Evolutionary conservation across 371 early-diverging fungal genomes (phyloP).

Genomic region (Smittium mucronatum): DNA sequence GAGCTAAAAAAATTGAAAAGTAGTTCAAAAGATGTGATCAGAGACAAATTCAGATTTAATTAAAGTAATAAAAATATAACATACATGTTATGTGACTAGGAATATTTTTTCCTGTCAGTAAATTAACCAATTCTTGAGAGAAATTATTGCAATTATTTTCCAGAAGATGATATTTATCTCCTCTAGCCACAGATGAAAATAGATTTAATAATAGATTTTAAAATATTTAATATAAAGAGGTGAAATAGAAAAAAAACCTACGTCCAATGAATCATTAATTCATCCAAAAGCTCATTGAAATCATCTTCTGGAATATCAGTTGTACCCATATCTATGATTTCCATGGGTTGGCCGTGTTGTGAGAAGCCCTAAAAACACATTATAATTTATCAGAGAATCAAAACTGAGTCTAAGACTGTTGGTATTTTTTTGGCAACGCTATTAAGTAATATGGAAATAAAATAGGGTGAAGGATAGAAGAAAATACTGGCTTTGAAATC

Average conservation of each 20-base stretch:
- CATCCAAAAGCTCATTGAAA: slow-evolving; percentile 60
- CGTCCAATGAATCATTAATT: slow-evolving; percentile 42
- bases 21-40: not conserved
- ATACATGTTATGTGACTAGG: slow-evolving; percentile 41
- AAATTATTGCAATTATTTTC: slow-evolving; percentile 84
- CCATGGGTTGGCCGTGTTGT: slow-evolving; percentile 55
- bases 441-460: not conserved
- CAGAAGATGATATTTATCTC: slow-evolving; percentile 75
- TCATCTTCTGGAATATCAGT: slow-evolving; percentile 69
- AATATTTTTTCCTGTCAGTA: slow-evolving; percentile 62
- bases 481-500: slow-evolving; percentile 31
- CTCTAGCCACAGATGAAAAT: slow-evolving; percentile 17
- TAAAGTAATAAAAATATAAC: not conserved
- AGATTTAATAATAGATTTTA: not conserved
- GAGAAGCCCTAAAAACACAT: slow-evolving; percentile 36
- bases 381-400: no score
- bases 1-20: slow-evolving; percentile 13
- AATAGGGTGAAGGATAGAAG: not conserved
- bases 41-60: not conserved
- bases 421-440: not conserved
- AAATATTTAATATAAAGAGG: not conserved
- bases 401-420: no score
- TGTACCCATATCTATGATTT: slow-evolving; percentile 63
- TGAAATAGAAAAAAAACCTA: slow-evolving; percentile 12
- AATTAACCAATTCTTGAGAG: slow-evolving; percentile 58